Evolutionary conservation across 805 yeast genomes (phyloP).

Genomic region (Kodamaea sagamina): DNA sequence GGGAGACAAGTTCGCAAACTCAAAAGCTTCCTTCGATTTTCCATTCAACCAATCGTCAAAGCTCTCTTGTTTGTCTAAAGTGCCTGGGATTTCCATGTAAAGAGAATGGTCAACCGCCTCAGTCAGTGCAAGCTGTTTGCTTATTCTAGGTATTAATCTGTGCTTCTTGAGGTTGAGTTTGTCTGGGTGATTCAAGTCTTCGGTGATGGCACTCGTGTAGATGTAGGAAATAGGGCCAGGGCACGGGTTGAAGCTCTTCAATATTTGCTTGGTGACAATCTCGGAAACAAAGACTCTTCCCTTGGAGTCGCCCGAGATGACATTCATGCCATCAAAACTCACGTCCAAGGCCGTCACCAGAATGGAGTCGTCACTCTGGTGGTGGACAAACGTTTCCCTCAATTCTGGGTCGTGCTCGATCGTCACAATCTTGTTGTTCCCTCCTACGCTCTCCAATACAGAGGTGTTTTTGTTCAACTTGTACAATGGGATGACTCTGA

Average conservation of each 20-base stretch:
- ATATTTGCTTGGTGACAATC: constrained; percentile 65
- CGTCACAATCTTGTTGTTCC: constrained; percentile 52
- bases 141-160: constrained; percentile 61
- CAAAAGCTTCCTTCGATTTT: constrained; percentile 53
- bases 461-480: constrained; percentile 33
- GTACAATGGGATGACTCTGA: constrained; percentile 58
- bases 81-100: constrained; percentile 36
- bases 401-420: constrained; percentile 53
- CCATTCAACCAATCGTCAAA: constrained; percentile 51
- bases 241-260: constrained; percentile 53
- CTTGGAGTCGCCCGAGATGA: constrained; percentile 71
- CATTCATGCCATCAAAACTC: constrained; percentile 71
- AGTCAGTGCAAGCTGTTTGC: constrained; percentile 54
- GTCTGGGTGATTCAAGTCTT: constrained; percentile 23
- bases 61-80: constrained; percentile 24
- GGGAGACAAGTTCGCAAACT: constrained; percentile 46
- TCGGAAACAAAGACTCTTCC: constrained; percentile 75
- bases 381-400: constrained; percentile 54
- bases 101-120: constrained; percentile 45
- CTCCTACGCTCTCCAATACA: constrained; percentile 62
- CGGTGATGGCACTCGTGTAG: constrained; percentile 7
- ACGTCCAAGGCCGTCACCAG: constrained; percentile 56
- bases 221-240: constrained; percentile 37
- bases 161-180: constrained; percentile 35
- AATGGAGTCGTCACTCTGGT: constrained; percentile 28